phyloP scores from a whole-genome alignment of 192 early-diverging fungal species.

The Mortierella alpina region DNA sequence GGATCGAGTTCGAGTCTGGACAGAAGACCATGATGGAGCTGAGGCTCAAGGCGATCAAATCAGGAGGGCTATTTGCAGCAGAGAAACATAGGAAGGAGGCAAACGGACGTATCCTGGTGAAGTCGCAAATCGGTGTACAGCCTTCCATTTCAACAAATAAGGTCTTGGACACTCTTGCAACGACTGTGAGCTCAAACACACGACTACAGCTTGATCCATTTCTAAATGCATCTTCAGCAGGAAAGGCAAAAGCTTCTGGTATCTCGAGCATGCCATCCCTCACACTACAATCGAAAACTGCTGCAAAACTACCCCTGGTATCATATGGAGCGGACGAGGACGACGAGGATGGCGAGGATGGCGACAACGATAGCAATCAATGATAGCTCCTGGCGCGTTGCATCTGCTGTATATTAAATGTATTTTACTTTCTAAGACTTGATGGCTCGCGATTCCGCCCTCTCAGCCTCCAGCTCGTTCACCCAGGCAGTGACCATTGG shows the following conservation, averaged over 20 bases:
- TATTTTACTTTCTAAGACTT: slow-evolving; percentile 8
- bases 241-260: too few species aligned
- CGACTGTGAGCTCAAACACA: slow-evolving; percentile 24
- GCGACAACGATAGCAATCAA: slow-evolving; percentile 3
- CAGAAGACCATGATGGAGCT: slow-evolving; percentile 16
- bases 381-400: not conserved
- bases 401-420: too few species aligned
- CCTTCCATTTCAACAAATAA: slow-evolving; percentile 3
- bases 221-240: not conserved
- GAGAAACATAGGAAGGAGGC: not conserved
- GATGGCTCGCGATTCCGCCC: slow-evolving; percentile 52
- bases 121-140: not conserved
- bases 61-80: slow-evolving; percentile 24
- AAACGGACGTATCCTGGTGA: not conserved
- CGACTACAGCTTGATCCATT: slow-evolving; percentile 38
- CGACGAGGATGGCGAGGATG: slow-evolving; percentile 16
- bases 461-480: slow-evolving; percentile 76
- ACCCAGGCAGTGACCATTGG: slow-evolving; percentile 86
- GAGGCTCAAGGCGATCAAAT: slow-evolving; percentile 30
- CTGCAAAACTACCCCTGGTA: slow-evolving; percentile 20
- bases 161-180: slow-evolving; percentile 15
- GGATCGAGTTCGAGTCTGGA: slow-evolving; percentile 23
- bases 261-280: not conserved
- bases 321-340: slow-evolving; percentile 20
- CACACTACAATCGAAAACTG: not conserved